phyloP scores from a whole-genome alignment of 2,329 filamentous ascomycete species.

The Chrysoporthe deuterocubensis region DNA sequence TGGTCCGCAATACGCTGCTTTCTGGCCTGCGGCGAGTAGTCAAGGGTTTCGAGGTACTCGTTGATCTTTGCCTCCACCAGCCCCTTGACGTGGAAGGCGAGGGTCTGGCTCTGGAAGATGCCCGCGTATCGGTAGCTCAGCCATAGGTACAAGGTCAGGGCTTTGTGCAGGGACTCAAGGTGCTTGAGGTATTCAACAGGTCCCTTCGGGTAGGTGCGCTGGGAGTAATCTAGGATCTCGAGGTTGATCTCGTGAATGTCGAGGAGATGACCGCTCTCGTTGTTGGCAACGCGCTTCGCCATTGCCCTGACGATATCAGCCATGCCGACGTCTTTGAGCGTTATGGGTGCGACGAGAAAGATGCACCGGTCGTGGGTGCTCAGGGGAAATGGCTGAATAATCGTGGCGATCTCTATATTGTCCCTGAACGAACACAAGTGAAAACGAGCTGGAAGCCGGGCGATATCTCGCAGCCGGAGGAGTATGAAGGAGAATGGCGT shows the following conservation, averaged over 20 bases:
- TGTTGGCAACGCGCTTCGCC: conserved; percentile 70
- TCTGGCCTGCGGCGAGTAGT: conserved; percentile 46
- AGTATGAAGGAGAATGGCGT: conserved; percentile 86
- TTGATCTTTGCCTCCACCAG: conserved; percentile 79
- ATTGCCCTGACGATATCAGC: conserved; percentile 62
- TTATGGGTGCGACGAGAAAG: conserved; percentile 73
- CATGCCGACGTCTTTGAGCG: conserved; percentile 54
- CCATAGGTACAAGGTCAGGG: conserved; percentile 88
- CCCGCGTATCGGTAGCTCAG: conserved; percentile 86
- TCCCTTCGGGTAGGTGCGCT: conserved; percentile 41
- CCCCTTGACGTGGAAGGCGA: conserved; percentile 79
- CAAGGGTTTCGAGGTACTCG: conserved; percentile 62
- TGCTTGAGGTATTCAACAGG: conserved; percentile 63
- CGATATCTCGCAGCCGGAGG: conserved; percentile 72
- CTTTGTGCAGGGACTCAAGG: conserved; percentile 80
- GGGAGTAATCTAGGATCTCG: conserved; percentile 71
- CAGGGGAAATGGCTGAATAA: conserved; percentile 74
- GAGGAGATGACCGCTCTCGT: conserved; percentile 69
- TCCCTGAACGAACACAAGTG: conserved; percentile 69
- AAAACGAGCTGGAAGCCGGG: conserved; percentile 67
- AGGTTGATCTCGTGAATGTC: conserved; percentile 73
- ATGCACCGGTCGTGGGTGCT: conserved; percentile 74
- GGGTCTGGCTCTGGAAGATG: conserved; percentile 73
- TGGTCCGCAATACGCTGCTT: conserved; percentile 21
- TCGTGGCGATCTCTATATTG: conserved; percentile 69